phyloP scores from a whole-genome alignment of 441 rosid species.

The Euphorbia celastroides region DNA sequence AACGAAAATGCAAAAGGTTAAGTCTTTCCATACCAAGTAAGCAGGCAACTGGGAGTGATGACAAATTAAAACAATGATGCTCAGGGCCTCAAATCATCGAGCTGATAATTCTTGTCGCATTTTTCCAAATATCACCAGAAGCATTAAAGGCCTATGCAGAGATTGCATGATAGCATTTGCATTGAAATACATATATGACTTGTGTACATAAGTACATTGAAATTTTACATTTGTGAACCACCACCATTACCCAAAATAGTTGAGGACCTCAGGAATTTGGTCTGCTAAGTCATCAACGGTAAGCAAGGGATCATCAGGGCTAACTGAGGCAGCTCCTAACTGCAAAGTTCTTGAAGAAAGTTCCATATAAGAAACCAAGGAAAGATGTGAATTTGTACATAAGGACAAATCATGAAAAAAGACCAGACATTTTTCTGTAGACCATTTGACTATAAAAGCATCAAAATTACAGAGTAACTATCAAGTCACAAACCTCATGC shows the following conservation, averaged over 20 bases:
- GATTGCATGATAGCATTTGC: not conserved
- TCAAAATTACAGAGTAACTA: slow-evolving; percentile 6
- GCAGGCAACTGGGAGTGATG: not conserved
- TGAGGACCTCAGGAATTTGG: slow-evolving; percentile 82
- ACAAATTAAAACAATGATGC: not conserved
- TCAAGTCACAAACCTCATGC: slow-evolving; percentile 73
- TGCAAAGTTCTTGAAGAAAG: slow-evolving; percentile 78
- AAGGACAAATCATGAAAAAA: not conserved
- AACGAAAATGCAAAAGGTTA: slow-evolving; percentile 11
- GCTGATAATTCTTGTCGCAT: not conserved
- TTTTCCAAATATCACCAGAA: not conserved
- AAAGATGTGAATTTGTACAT: slow-evolving; percentile 18
- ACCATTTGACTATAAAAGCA: too few relatives aligned
- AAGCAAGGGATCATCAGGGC: slow-evolving; percentile 48
- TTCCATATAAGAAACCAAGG: slow-evolving; percentile 34
- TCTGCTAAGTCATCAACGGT: slow-evolving; percentile 90
- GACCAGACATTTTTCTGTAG: too few relatives aligned
- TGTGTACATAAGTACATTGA: not conserved
- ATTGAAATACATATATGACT: not conserved
- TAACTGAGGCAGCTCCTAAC: slow-evolving; percentile 82
- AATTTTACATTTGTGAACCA: slow-evolving; percentile 4
- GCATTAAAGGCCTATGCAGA: slow-evolving; percentile 4
- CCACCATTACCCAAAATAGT: slow-evolving; percentile 70
- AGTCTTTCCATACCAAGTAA: not conserved
- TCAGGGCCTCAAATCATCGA: slow-evolving; percentile 1